Base-by-base conservation (phyloP, 257 asterid species). In the Thymus quinquecostatus region DNA sequence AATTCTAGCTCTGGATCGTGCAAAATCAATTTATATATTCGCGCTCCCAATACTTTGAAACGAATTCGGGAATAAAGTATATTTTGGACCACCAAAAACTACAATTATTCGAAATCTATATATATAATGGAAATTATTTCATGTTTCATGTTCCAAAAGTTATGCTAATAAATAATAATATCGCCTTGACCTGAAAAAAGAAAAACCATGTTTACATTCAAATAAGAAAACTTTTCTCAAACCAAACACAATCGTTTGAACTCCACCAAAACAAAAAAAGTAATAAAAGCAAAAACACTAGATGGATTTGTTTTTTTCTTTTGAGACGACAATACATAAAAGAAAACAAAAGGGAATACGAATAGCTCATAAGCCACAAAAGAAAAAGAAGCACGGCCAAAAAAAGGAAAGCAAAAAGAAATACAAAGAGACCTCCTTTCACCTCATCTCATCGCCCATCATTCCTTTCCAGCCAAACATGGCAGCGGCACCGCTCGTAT, bases 401-500 rank as follows among this genome's bases (percentile, higher is more conserved):
- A 10, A 38, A 41, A 58, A 51, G 1, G 44, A 56, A 49, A 30
- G 27, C 33, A 36, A 62, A 64, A 73, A 56, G 43, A 6, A 38
- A 9, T 40, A 60, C 40, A 71, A 60, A 55, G 33, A 10, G 51
- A 54, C 14, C 29, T n/a, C 48, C 65, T 1, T 53, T 41, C 51
- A 29, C 36, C 27, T 34, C 36, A 21, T 62, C 27, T 34, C 36
- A 21, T 62, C 48, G 13, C 2, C 60, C 71, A 51, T 41, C 32
- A 69, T 64, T 10, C 8, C 4, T 11, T 14, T 60, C 6, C 71
- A 51, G 49, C 47, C 55, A 21, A 53, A 56, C 45, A 53, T 64
- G 68, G 66, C 62, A 48, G 77, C 78, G 36, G 76, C 32, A 11
- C 47, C 30, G 54, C 45, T 77, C 54, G 10, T 70, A 13, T 65